Conservation (phyloP, 345 rosid species). For the Populus deltoides region DNA sequence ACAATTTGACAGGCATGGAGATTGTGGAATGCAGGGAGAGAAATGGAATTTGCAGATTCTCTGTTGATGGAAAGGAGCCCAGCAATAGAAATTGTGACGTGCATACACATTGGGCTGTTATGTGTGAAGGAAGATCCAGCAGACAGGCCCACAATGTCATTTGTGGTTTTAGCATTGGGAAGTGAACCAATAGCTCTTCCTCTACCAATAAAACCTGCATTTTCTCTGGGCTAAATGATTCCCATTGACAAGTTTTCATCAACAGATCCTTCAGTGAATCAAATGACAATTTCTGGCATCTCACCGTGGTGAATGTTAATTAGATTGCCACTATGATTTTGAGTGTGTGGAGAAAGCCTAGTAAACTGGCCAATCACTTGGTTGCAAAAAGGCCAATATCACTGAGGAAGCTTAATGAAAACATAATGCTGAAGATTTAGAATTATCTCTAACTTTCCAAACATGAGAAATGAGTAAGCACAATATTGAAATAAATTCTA, state of each 20-base stretch:
- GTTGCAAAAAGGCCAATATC: no score
- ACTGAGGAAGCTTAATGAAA: no score
- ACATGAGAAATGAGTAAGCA: no score
- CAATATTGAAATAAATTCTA: no score
- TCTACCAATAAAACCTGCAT: not conserved
- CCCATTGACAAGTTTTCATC: not conserved
- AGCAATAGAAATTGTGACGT: not conserved
- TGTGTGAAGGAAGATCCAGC: not conserved
- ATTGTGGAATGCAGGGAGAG: not conserved
- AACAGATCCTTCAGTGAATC: not conserved
- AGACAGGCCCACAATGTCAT: constrained; percentile 1
- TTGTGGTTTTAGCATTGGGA: not conserved
- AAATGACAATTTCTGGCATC: not conserved
- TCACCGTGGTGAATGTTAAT: constrained; percentile 1
- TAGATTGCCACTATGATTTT: not conserved
- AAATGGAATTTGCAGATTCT: not conserved
- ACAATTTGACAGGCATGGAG: not conserved
- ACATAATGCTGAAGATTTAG: no score
- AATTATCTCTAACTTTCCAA: no score
- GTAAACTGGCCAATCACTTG: no score
- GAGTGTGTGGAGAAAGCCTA: no score
- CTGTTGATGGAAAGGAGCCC: not conserved
- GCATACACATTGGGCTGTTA: not conserved
- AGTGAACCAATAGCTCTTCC: not conserved
- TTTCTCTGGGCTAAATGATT: not conserved